Evolutionary conservation across 1,139 yeast genomes (phyloP).

Genomic region (Protomyces inundatus): DNA sequence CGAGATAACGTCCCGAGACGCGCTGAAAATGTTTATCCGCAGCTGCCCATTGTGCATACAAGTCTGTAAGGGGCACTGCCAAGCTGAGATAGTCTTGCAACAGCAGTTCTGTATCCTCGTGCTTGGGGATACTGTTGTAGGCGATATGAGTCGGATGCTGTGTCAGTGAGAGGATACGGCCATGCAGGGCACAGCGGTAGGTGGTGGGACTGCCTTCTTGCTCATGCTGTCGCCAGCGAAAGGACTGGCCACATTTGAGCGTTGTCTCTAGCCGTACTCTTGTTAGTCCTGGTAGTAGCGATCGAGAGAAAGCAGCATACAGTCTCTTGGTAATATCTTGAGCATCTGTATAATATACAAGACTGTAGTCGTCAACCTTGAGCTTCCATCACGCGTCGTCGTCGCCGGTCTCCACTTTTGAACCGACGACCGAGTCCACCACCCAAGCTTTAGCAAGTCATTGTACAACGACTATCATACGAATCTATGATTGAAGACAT

Average conservation of each 20-base stretch:
- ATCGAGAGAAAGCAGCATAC: not conserved
- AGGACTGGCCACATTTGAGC: conserved; percentile 34
- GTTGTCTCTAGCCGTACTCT: conserved; percentile 24
- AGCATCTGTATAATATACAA: not conserved
- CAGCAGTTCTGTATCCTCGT: conserved; percentile 44
- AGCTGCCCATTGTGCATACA: conserved; percentile 59
- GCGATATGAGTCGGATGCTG: conserved; percentile 36
- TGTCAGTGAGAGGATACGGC: conserved; percentile 38
- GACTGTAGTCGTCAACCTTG: too few relatives aligned
- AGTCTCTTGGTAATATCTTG: not conserved
- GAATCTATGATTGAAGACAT: not conserved
- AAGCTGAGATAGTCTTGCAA: conserved; percentile 68
- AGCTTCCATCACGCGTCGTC: too few relatives aligned
- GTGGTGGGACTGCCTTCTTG: conserved; percentile 36
- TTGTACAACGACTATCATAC: too few relatives aligned
- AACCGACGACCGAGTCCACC: too few relatives aligned
- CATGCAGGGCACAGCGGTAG: conserved; percentile 35
- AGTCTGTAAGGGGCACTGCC: conserved; percentile 48
- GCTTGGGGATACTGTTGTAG: conserved; percentile 29
- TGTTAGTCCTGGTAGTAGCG: not conserved
- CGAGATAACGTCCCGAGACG: conserved; percentile 46
- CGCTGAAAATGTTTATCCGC: conserved; percentile 50
- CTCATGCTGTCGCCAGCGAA: conserved; percentile 40
- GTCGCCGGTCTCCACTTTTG: too few relatives aligned
- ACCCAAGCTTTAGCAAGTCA: too few relatives aligned